A percentile compares a stretch with the other conserved stretches of the same genome.
Evolutionary conservation across 2,329 filamentous ascomycete genomes (phyloP).

Genomic region (Fusarium sp.): DNA sequence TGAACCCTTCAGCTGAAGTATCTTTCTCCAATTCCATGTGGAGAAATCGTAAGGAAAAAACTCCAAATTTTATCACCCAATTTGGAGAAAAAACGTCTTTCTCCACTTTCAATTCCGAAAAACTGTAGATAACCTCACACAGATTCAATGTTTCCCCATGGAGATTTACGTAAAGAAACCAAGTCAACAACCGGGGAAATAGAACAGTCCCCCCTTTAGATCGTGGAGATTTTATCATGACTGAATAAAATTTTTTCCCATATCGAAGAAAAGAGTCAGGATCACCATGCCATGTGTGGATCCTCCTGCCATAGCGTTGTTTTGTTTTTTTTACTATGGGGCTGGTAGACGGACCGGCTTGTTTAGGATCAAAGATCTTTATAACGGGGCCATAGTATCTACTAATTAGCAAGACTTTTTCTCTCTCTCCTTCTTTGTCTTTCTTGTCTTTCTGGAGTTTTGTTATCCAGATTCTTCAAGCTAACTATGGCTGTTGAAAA

Average conservation of each 20-base stretch:
- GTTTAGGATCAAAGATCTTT: slow-evolving; percentile 4
- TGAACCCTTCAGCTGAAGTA: not conserved
- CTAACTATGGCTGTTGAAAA: slow-evolving; percentile 29
- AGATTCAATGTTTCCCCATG: slow-evolving; percentile 32
- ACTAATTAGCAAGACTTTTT: slow-evolving; percentile 18
- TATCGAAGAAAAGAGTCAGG: slow-evolving; percentile 12
- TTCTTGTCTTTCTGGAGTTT: not conserved
- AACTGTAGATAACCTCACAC: slow-evolving; percentile 5
- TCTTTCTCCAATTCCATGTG: slow-evolving; percentile 11
- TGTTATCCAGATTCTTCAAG: not conserved
- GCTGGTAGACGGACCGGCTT: slow-evolving; percentile 7
- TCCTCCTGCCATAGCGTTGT: slow-evolving; percentile 17
- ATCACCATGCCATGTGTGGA: slow-evolving; percentile 28
- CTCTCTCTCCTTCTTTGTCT: not conserved
- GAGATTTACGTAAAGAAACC: slow-evolving; percentile 36
- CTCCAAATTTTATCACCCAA: not conserved
- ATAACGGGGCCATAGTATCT: slow-evolving; percentile 26
- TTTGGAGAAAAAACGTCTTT: not conserved
- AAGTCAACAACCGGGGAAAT: slow-evolving; percentile 17
- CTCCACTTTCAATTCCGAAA: slow-evolving; percentile 6
- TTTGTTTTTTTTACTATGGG: slow-evolving; percentile 18
- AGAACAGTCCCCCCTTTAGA: not conserved
- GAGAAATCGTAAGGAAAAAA: not conserved
- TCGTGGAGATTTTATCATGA: slow-evolving; percentile 15
- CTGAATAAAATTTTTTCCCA: slow-evolving; percentile 2